Evolutionary conservation across 2,329 filamentous ascomycete genomes (phyloP).

Genomic region (Leptosphaerulina australis): DNA sequence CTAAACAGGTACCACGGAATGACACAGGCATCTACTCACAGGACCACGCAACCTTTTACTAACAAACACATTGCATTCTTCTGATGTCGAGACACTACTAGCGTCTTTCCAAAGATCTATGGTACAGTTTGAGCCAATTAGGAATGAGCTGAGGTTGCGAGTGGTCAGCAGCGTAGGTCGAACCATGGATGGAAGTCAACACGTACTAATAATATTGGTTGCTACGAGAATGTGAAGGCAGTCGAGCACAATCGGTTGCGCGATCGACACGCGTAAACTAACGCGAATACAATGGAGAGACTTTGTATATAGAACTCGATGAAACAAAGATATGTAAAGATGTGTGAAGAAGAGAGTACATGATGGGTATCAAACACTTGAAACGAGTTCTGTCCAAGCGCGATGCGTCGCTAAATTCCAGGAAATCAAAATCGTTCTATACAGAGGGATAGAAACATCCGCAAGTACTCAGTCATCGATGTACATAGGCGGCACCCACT

Average conservation of each 20-base stretch:
- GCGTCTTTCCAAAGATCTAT: not conserved
- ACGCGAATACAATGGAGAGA: too few relatives aligned
- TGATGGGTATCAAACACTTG: constrained; percentile 10
- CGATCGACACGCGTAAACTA: too few relatives aligned
- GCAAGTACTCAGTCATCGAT: constrained; percentile 37
- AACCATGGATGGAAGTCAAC: not conserved
- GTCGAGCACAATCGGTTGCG: too few relatives aligned
- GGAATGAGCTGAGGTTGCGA: not conserved
- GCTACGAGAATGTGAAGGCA: not conserved
- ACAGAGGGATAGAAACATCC: not conserved
- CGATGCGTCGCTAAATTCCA: constrained; percentile 14
- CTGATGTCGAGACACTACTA: too few relatives aligned
- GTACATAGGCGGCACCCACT: constrained; percentile 64
- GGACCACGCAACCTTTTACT: not conserved
- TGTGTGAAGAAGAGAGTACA: constrained; percentile 9
- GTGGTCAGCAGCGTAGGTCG: constrained; percentile 1
- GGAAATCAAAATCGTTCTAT: constrained; percentile 2
- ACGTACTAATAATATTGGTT: too few relatives aligned
- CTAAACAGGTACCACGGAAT: not conserved
- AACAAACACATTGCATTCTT: not conserved
- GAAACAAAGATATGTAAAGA: not conserved
- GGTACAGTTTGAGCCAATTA: not conserved
- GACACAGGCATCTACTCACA: not conserved
- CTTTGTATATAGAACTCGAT: not conserved
- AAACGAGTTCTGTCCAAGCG: constrained; percentile 1